These are phyloP conservation scores for Amanita fuliginea DNA, from an alignment of 768 basidiomycete genomes.

Conservation along the genomic window DNA sequence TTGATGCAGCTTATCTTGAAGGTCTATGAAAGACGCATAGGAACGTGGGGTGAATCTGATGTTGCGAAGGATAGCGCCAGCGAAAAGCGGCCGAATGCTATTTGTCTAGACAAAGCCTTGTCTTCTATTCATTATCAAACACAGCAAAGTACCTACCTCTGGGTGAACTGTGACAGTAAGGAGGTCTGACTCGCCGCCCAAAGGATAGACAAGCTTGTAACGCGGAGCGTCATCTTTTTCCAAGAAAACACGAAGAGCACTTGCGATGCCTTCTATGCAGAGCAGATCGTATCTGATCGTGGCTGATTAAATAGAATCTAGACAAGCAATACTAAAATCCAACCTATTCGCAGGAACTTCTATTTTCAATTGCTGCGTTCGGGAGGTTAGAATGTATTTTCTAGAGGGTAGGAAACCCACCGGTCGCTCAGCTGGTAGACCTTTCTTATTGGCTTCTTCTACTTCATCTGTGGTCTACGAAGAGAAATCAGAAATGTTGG, in stretches of 20 bases:
- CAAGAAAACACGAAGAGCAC: constrained; percentile 78
- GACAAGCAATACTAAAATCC: background rate
- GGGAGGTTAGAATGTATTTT: constrained; percentile 4
- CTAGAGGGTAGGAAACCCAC: constrained; percentile 27
- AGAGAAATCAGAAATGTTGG: constrained; percentile 1
- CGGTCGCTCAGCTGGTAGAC: constrained; percentile 75
- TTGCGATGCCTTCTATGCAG: constrained; percentile 92
- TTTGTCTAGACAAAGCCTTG: constrained; percentile 39
- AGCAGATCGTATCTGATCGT: constrained; percentile 83
- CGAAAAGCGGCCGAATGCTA: constrained; percentile 82
- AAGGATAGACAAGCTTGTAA: constrained; percentile 66
- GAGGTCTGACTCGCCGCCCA: constrained; percentile 53
- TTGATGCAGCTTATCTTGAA: constrained; percentile 98
- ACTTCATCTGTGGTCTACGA: constrained; percentile 81
- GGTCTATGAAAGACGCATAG: constrained; percentile 94
- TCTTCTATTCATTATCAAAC: background rate
- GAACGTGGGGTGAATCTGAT: constrained; percentile 79
- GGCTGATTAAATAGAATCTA: constrained; percentile 1
- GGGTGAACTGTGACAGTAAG: constrained; percentile 59
- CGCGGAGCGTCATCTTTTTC: constrained; percentile 52
- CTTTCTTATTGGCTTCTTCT: constrained; percentile 70
- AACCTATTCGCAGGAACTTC: constrained; percentile 97
- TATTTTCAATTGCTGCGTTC: constrained; percentile 85
- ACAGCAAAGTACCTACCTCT: constrained; percentile 41
- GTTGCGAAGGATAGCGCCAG: constrained; percentile 83